phyloP scores from a whole-genome alignment of 257 asterid genomes.

The Craterostigma plantagineum region DNA sequence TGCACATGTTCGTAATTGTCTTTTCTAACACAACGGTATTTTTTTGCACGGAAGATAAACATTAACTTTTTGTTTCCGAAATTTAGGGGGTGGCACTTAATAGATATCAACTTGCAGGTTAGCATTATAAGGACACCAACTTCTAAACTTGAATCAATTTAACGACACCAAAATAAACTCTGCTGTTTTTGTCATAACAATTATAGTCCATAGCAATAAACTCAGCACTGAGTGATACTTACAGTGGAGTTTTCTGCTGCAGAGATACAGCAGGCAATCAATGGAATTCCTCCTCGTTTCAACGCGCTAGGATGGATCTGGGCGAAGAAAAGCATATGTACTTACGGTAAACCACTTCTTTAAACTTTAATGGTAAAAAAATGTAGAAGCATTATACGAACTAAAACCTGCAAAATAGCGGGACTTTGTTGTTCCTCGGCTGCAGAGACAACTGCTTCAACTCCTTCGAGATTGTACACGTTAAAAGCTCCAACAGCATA shows the following conservation, averaged over 20 bases:
- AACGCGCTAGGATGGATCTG: slow-evolving; percentile 94
- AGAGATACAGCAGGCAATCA: slow-evolving; percentile 65
- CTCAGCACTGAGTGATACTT: slow-evolving; percentile 20
- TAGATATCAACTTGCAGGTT: no score
- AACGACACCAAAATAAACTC: no score
- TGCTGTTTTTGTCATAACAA: no score
- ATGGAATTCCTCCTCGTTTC: slow-evolving; percentile 77
- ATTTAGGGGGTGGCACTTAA: no score
- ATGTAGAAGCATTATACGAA: slow-evolving; percentile 1
- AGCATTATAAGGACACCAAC: no score
- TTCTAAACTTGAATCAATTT: no score
- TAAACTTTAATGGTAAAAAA: background rate
- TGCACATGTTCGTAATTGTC: no score
- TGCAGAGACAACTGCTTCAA: slow-evolving; percentile 88
- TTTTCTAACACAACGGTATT: no score
- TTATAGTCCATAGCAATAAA: background rate
- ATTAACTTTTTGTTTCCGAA: no score
- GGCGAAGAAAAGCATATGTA: slow-evolving; percentile 8
- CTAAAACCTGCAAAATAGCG: slow-evolving; percentile 83
- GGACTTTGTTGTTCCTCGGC: slow-evolving; percentile 85
- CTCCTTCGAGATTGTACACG: slow-evolving; percentile 85
- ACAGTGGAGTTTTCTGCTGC: slow-evolving; percentile 89
- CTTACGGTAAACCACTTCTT: no score
- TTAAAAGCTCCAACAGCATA: slow-evolving; percentile 95
- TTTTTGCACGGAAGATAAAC: no score